phyloP scores from a whole-genome alignment of 1,139 yeast genomes.

The Blastobotrys persicus region DNA sequence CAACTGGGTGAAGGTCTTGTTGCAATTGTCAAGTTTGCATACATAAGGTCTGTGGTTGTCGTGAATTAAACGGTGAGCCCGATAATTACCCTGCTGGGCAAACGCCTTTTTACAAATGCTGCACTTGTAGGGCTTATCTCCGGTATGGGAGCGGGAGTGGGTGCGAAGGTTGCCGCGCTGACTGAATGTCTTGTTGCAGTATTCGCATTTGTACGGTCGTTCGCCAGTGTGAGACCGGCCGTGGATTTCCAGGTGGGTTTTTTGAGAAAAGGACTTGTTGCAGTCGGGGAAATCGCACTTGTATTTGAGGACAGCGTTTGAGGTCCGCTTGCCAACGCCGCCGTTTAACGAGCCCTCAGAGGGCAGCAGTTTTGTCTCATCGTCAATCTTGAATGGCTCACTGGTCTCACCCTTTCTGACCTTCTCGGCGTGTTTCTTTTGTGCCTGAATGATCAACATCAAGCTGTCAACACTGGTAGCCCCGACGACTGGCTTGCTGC shows the following conservation, averaged over 20 bases:
- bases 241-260: conserved; percentile 89
- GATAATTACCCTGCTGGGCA: conserved; percentile 85
- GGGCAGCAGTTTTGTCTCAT: conserved; percentile 49
- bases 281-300: conserved; percentile 64
- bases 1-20: conserved; percentile 82
- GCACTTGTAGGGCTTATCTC: conserved; percentile 84
- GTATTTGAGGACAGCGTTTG: conserved; percentile 42
- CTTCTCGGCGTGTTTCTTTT: conserved; percentile 60
- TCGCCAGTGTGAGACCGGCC: conserved; percentile 81
- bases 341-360: conserved; percentile 70
- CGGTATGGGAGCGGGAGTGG: conserved; percentile 78
- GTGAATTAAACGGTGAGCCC: conserved; percentile 82
- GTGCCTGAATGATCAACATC: conserved; percentile 86
- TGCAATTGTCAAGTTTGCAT: conserved; percentile 79
- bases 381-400: conserved; percentile 30
- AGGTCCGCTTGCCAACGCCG: conserved; percentile 70
- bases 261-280: conserved; percentile 82
- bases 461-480: conserved; percentile 87
- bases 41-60: conserved; percentile 73
- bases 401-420: conserved; percentile 29
- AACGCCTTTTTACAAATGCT: conserved; percentile 69
- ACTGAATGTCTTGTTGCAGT: conserved; percentile 73
- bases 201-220: conserved; percentile 63
- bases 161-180: conserved; percentile 92
- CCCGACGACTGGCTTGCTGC: conserved; percentile 58